These are phyloP conservation scores for Avena eriantha DNA, from an alignment of 176 grass and related monocot genomes.

Conservation along the genomic window DNA sequence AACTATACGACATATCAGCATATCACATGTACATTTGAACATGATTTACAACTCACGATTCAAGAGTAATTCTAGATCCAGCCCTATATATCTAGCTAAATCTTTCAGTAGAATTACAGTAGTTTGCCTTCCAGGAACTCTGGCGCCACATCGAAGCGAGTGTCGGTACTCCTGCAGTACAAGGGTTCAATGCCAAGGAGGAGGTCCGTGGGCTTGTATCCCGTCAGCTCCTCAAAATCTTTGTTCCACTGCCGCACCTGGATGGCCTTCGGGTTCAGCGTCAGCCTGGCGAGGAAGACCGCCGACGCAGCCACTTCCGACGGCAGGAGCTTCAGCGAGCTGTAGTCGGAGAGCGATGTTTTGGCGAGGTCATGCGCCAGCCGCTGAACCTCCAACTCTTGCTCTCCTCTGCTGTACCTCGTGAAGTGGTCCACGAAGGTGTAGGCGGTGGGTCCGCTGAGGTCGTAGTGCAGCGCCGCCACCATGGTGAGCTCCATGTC, in stretches of 20 bases:
- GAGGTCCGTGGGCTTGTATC: conserved; percentile 43
- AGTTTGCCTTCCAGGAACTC: not conserved
- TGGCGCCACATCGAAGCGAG: not conserved
- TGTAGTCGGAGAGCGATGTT: conserved; percentile 5
- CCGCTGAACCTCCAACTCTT: not conserved
- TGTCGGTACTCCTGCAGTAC: not conserved
- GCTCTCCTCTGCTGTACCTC: not conserved
- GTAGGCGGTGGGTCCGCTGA: conserved; percentile 38
- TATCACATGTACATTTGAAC: not conserved
- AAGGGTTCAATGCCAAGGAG: not conserved
- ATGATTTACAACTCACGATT: not conserved
- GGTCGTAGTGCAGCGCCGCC: conserved; percentile 25
- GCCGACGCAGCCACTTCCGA: conserved; percentile 44
- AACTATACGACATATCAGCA: no score
- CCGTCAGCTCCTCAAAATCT: conserved; percentile 36
- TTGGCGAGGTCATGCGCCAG: conserved; percentile 18
- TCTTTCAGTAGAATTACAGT: no score
- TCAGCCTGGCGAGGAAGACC: conserved; percentile 44
- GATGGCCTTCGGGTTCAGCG: not conserved
- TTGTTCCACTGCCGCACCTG: not conserved
- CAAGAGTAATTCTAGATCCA: not conserved
- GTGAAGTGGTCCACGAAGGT: conserved; percentile 50
- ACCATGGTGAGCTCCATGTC: conserved; percentile 30
- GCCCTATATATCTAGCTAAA: no score
- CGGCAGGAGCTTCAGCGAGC: conserved; percentile 12